phyloP scores from a whole-genome alignment of 345 rosid species.

The Erucastrum elatum region DNA sequence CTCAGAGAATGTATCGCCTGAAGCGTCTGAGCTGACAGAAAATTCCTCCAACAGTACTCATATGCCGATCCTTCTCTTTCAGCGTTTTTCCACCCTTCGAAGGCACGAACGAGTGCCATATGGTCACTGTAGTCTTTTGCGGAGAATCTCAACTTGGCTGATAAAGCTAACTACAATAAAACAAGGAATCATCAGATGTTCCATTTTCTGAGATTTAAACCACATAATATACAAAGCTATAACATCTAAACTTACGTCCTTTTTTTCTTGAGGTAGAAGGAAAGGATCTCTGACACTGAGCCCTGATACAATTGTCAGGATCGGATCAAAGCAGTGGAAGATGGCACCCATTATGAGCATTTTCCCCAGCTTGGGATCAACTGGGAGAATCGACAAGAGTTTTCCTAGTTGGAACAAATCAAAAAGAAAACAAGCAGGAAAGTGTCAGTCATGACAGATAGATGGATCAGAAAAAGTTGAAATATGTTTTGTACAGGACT shows the following conservation, averaged over 20 bases:
- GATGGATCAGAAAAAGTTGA: not conserved
- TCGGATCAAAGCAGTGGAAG: conserved; percentile 91
- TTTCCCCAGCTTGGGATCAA: conserved; percentile 99
- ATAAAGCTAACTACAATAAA: conserved; percentile 75
- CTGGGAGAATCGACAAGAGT: conserved; percentile 84
- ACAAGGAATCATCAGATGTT: conserved; percentile 13
- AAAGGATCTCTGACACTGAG: conserved; percentile 98
- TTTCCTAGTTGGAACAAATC: conserved; percentile 53
- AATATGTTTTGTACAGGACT: conserved; percentile 16
- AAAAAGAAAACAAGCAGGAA: conserved; percentile 20
- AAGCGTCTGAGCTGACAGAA: conserved; percentile 91
- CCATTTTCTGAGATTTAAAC: not conserved
- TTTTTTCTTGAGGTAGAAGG: conserved; percentile 96
- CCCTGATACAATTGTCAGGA: conserved; percentile 87
- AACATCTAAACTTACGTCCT: conserved; percentile 58
- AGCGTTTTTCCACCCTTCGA: conserved; percentile 98
- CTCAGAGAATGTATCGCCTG: conserved; percentile 95
- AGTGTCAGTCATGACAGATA: conserved; percentile 18
- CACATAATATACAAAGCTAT: not conserved
- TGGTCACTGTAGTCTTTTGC: conserved; percentile 99
- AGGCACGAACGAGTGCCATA: conserved; percentile 98
- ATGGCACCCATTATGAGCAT: conserved; percentile 98
- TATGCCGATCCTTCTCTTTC: conserved; percentile 93
- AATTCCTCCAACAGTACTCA: conserved; percentile 98
- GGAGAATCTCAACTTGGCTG: conserved; percentile 92